Conservation (phyloP, 2,329 filamentous ascomycete species). For the Neofusicoccum umdonicola region DNA sequence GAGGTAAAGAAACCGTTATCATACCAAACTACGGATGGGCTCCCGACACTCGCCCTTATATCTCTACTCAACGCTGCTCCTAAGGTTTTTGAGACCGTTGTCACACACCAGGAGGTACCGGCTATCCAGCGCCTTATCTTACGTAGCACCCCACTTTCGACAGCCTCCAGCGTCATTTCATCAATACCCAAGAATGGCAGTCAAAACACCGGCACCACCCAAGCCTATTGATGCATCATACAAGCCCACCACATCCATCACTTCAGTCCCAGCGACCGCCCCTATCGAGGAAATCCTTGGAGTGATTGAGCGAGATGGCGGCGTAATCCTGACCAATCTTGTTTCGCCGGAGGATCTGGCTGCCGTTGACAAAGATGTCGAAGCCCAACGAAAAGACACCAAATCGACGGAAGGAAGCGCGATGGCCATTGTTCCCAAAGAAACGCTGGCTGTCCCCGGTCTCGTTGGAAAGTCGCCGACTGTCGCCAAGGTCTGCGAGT, state of each 20-base stretch:
- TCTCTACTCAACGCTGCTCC: too few relatives aligned
- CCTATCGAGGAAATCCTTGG: conserved; percentile 31
- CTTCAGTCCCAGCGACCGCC: conserved; percentile 24
- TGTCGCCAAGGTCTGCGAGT: conserved; percentile 25
- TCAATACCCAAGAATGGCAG: neutral
- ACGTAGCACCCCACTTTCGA: too few relatives aligned
- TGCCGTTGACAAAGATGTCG: conserved; percentile 26
- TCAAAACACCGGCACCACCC: neutral
- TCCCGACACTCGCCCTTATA: too few relatives aligned
- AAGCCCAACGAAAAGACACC: conserved; percentile 14
- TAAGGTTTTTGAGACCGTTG: too few relatives aligned
- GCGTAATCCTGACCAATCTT: conserved; percentile 32
- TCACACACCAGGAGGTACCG: too few relatives aligned
- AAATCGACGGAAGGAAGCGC: conserved; percentile 18
- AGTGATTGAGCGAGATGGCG: conserved; percentile 34
- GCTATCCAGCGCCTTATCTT: too few relatives aligned
- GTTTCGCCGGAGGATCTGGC: conserved; percentile 25
- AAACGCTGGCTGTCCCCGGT: conserved; percentile 28
- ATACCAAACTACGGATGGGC: too few relatives aligned
- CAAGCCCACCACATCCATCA: conserved; percentile 20
- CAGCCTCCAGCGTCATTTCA: too few relatives aligned
- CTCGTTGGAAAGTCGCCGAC: conserved; percentile 32
- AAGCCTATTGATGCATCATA: conserved; percentile 2
- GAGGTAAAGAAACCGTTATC: too few relatives aligned
- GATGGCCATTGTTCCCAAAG: conserved; percentile 24